Evolutionary conservation across 202 grass and related monocot species (phyloP), one percentile per base, ranked within the genome.

Genomic region (Carex arenaria): DNA sequence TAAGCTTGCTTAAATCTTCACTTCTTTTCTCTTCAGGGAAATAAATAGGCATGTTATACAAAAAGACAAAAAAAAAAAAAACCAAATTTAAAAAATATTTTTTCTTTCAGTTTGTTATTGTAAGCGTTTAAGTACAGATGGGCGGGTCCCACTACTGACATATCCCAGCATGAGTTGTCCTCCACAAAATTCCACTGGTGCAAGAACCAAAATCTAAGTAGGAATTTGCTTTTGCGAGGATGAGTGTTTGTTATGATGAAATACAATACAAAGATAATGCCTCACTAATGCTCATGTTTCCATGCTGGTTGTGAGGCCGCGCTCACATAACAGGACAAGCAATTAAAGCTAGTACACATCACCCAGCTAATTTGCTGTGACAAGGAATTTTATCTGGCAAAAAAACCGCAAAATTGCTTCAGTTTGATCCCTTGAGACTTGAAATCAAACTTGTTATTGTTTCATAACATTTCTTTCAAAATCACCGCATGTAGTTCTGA

Each of bases 381-480:
- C 45, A 49, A 49, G 65, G 38, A 31, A 67, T 40, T 67, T 28
- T 51, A 47, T 74, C 45, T 7, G 45, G 10, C 20, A 52, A 7
- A 47, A 73, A 43, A 23, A 76, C 17, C 72, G 31, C 73, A 77
- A 77, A 77, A 77, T 77, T 77, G 52, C 52, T 38, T 57, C 73
- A 36, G 73, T 7, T 77, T 56, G 4, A 10, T 55, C 7, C 23
- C 14, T n/a, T 11, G 12, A 66, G 20, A 13, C 5, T 34, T 2
- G 2, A 45, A 82, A 20, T 20, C n/a, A 47, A 43, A 8, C 60
- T 60, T 43, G 68, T 61, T 72, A 70, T 38, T 74, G n/a, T 56
- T 56, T 32, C 82, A 67, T 22, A 28, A 1, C 68, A 28, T n/a
- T 55, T 69, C 13, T 7, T 47, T 13, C 22, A 30, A 72, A 74